Conservation (phyloP, 441 rosid species). For the Gossypium lobatum region DNA sequence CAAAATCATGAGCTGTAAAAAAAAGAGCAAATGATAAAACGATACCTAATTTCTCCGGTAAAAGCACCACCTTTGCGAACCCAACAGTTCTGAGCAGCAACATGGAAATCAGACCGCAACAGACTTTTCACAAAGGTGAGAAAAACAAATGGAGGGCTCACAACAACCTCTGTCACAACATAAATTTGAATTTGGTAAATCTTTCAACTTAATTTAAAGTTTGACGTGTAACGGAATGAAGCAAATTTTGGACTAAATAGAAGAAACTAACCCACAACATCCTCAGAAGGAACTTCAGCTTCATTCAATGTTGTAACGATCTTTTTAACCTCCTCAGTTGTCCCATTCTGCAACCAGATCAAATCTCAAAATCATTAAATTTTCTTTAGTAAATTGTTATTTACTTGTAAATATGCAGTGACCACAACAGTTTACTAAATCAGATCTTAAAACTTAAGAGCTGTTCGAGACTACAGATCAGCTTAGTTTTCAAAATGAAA, state of each 20-base stretch:
- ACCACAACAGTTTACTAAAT: not conserved
- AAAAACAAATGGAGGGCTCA: conserved; percentile 70
- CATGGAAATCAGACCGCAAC: conserved; percentile 49
- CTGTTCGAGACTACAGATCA: not conserved
- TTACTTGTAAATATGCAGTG: not conserved
- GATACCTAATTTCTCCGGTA: conserved; percentile 67
- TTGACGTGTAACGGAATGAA: not conserved
- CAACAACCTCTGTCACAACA: conserved; percentile 53
- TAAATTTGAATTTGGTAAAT: not conserved
- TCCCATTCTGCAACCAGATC: conserved; percentile 47
- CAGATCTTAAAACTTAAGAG: not conserved
- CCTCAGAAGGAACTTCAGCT: conserved; percentile 62
- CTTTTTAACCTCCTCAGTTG: conserved; percentile 63
- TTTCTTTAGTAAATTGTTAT: not conserved
- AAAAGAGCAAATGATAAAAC: not conserved
- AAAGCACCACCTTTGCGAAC: conserved; percentile 71
- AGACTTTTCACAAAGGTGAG: conserved; percentile 41
- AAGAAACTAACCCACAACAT: conserved; percentile 44
- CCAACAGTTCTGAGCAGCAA: conserved; percentile 75
- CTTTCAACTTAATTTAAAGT: not conserved
- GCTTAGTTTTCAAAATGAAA: not conserved
- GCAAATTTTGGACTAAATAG: not conserved
- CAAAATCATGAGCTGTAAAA: not conserved
- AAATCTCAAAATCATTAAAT: not conserved
- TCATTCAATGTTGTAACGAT: conserved; percentile 47